Evolutionary conservation across 306 rosid species (phyloP).

Genomic region (Cyamopsis tetragonoloba): DNA sequence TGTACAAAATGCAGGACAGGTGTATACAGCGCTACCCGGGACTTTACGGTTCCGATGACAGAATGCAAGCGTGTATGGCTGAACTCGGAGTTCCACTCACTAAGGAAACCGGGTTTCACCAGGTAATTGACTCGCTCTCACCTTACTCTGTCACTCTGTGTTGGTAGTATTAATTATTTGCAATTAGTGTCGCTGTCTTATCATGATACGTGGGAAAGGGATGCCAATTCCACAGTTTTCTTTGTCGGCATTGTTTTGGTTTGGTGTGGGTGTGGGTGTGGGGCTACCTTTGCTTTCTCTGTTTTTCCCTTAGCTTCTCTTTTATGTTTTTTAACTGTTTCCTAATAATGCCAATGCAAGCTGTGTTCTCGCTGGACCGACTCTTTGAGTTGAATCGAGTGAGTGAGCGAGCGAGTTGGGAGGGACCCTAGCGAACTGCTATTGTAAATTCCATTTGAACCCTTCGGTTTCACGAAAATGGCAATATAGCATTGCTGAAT

Average conservation of each 20-base stretch:
- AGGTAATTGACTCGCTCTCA: slow-evolving; percentile 39
- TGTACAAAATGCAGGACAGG: slow-evolving; percentile 73
- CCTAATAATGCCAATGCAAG: not conserved
- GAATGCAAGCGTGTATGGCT: slow-evolving; percentile 99
- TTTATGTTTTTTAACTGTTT: not conserved
- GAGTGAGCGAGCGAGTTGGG: not conserved
- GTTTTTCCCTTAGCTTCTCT: not conserved
- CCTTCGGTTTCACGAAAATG: not conserved
- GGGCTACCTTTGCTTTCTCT: not conserved
- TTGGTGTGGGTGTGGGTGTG: slow-evolving; percentile 29
- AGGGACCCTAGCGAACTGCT: not conserved
- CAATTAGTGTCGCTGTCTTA: slow-evolving; percentile 3
- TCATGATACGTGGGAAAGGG: not conserved
- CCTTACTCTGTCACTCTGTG: not conserved
- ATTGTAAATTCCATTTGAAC: not conserved
- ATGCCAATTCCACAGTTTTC: too few species aligned
- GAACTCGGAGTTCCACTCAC: slow-evolving; percentile 99
- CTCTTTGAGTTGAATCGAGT: not conserved
- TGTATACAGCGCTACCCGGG: slow-evolving; percentile 88
- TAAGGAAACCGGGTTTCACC: slow-evolving; percentile 92
- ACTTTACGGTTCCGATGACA: slow-evolving; percentile 89
- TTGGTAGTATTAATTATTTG: not conserved
- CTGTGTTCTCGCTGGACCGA: not conserved
- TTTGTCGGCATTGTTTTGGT: slow-evolving; percentile 24
- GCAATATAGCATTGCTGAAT: not conserved